Conservation (phyloP, 305 asterid species). For the Solanum aculeatissimum region DNA sequence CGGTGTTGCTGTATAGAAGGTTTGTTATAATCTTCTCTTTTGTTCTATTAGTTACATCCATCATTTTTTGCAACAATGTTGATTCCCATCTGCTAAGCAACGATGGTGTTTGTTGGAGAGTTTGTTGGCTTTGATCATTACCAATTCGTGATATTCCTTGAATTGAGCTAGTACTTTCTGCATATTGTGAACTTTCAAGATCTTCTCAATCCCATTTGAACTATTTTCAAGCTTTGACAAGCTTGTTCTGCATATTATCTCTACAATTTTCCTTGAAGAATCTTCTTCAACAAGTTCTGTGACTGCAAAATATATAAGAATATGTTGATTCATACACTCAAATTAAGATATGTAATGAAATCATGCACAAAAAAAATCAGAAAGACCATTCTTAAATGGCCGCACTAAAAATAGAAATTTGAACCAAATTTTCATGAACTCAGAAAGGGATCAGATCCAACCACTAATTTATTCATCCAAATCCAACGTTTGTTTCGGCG, state of each 20-base stretch:
- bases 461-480: constrained; percentile 7
- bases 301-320: constrained; percentile 21
- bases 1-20: no score
- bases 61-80: no score
- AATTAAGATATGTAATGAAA: neutral
- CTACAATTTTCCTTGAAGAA: constrained; percentile 78
- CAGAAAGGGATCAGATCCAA: neutral
- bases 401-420: neutral
- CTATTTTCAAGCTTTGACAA: constrained; percentile 23
- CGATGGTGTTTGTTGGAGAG: constrained; percentile 74
- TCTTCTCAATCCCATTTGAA: constrained; percentile 46
- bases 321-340: neutral
- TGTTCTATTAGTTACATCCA: no score
- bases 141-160: constrained; percentile 73
- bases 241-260: constrained; percentile 65
- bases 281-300: constrained; percentile 76
- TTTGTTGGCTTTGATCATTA: constrained; percentile 66
- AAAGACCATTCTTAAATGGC: neutral
- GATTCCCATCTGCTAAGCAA: constrained; percentile 91
- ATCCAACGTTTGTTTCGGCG: constrained; percentile 72
- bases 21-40: no score
- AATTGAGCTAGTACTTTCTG: constrained; percentile 68
- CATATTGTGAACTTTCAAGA: constrained; percentile 85
- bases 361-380: neutral
- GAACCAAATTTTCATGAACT: neutral